Conservation (phyloP, 352 stramenopile genomes). For the Phytophthora lateralis region DNA sequence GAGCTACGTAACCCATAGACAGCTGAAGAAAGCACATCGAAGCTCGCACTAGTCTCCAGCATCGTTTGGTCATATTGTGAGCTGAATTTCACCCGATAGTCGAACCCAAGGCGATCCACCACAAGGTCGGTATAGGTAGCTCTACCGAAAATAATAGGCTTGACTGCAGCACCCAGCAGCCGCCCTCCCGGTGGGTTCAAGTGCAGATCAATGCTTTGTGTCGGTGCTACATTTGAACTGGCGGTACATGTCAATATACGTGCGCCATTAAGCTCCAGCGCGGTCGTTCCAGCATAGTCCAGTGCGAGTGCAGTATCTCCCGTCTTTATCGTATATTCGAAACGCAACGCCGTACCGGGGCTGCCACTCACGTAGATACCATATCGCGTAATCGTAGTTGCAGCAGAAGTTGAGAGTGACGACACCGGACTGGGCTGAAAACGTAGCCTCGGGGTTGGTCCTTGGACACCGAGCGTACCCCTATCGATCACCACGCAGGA, state of each 20-base stretch:
- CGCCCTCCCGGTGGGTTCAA: slow-evolving; percentile 75
- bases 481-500: slow-evolving; percentile 60
- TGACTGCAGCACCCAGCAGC: slow-evolving; percentile 45
- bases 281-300: slow-evolving; percentile 65
- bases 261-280: slow-evolving; percentile 69
- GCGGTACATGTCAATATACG: slow-evolving; percentile 73
- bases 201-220: slow-evolving; percentile 70
- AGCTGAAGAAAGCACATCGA: slow-evolving; percentile 77
- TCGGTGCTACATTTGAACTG: slow-evolving; percentile 30
- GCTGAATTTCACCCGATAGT: slow-evolving; percentile 69
- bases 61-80: slow-evolving; percentile 44
- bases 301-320: slow-evolving; percentile 67
- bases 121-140: slow-evolving; percentile 73
- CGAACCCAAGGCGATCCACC: slow-evolving; percentile 72
- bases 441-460: slow-evolving; percentile 46
- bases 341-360: slow-evolving; percentile 52
- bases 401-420: slow-evolving; percentile 24
- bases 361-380: slow-evolving; percentile 64
- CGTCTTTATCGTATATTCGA: slow-evolving; percentile 78
- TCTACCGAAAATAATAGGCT: slow-evolving; percentile 63
- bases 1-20: slow-evolving; percentile 69
- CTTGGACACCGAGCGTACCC: slow-evolving; percentile 27
- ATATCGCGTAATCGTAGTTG: slow-evolving; percentile 60
- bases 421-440: slow-evolving; percentile 56
- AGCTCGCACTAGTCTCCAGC: slow-evolving; percentile 55